Percentiles rank a stretch among this genome's conserved stretches.
Evolutionary conservation across 73 alveolate genomes (phyloP).

Genomic region (Blepharisma stoltei): DNA sequence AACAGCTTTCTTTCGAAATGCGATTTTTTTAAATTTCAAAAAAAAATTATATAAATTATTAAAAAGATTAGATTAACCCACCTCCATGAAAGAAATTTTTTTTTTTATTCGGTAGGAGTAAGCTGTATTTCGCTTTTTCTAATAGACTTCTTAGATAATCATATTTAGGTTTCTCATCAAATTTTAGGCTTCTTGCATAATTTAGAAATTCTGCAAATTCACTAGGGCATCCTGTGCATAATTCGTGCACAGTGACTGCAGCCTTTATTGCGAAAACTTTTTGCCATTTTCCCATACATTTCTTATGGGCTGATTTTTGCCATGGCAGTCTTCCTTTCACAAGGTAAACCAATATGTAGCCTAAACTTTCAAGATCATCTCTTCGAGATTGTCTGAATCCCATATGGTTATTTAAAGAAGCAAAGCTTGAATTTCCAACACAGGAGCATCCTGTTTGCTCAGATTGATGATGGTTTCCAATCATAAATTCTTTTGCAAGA

Average conservation of each 20-base stretch:
- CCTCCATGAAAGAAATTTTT: too few species aligned
- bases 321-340: slow-evolving; percentile 22
- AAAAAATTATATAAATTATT: too few species aligned
- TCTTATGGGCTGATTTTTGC: slow-evolving; percentile 59
- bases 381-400: slow-evolving; percentile 15
- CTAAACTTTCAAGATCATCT: slow-evolving; percentile 21
- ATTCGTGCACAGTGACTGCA: slow-evolving; percentile 47
- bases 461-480: slow-evolving; percentile 27
- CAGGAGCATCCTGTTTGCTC: slow-evolving; percentile 15
- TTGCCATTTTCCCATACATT: slow-evolving; percentile 59
- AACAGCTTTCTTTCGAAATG: too few species aligned
- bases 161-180: slow-evolving; percentile 30
- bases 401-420: slow-evolving; percentile 15
- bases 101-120: too few species aligned
- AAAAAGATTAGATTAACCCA: too few species aligned
- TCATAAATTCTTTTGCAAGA: slow-evolving; percentile 66
- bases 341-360: not conserved
- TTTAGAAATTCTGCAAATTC: slow-evolving; percentile 59
- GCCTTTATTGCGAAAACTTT: slow-evolving; percentile 52
- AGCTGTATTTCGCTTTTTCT: not conserved
- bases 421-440: slow-evolving; percentile 14
- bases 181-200: slow-evolving; percentile 57
- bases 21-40: too few species aligned
- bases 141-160: not conserved
- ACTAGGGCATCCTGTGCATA: slow-evolving; percentile 65